Evolutionary conservation across 2,329 filamentous ascomycete genomes (phyloP).

Genomic region (Beauveria australis): DNA sequence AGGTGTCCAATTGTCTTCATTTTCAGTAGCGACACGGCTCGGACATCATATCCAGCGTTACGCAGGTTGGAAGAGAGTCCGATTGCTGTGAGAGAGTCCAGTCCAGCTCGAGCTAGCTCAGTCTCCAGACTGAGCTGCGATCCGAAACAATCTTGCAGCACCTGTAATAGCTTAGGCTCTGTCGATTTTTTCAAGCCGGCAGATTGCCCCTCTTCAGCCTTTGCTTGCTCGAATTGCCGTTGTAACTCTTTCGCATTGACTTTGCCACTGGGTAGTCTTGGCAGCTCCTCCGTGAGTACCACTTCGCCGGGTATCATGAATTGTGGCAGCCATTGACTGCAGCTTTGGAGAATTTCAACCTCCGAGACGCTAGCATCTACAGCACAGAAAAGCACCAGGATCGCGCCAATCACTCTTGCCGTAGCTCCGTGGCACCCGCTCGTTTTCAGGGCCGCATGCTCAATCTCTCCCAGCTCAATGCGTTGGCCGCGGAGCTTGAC

Average conservation of each 20-base stretch:
- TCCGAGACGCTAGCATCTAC: slow-evolving; percentile 30
- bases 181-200: not conserved
- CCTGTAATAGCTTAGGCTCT: not conserved
- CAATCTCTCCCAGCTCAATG: slow-evolving; percentile 71
- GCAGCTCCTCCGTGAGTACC: slow-evolving; percentile 54
- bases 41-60: slow-evolving; percentile 42
- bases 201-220: not conserved
- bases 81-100: slow-evolving; percentile 48
- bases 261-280: slow-evolving; percentile 75
- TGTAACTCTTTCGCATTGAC: slow-evolving; percentile 62
- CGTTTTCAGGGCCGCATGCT: slow-evolving; percentile 57
- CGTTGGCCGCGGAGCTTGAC: slow-evolving; percentile 81
- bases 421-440: slow-evolving; percentile 56
- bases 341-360: slow-evolving; percentile 47
- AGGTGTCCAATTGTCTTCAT: slow-evolving; percentile 33
- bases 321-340: slow-evolving; percentile 65
- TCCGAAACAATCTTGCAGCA: slow-evolving; percentile 32
- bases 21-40: slow-evolving; percentile 54
- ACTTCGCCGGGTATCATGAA: slow-evolving; percentile 80
- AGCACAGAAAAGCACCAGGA: slow-evolving; percentile 68
- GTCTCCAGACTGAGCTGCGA: not conserved
- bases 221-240: slow-evolving; percentile 32
- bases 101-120: not conserved
- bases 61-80: slow-evolving; percentile 56
- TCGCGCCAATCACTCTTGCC: slow-evolving; percentile 58